These are phyloP conservation scores for Fusarium oligoseptatum DNA, from an alignment of 2,329 filamentous ascomycete genomes.

Conservation along the genomic window DNA sequence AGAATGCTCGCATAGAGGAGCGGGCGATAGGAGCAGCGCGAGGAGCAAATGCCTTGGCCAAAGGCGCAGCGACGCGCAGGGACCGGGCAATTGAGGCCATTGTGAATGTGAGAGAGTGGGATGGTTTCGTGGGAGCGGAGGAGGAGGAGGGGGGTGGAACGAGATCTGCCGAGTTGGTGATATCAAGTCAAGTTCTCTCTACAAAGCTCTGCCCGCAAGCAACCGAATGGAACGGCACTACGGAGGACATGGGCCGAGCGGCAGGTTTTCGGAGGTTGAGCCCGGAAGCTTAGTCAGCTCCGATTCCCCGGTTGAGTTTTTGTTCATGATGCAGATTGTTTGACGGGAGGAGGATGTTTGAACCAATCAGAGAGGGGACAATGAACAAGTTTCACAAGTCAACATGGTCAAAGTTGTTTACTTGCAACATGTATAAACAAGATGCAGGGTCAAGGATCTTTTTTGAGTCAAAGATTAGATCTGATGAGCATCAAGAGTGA, in stretches of 20 bases:
- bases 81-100: conserved; percentile 74
- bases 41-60: conserved; percentile 55
- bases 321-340: background rate
- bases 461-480: background rate
- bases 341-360: background rate
- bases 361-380: conserved; percentile 23
- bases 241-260: conserved; percentile 37
- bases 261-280: conserved; percentile 30
- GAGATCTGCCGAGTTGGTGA: conserved; percentile 29
- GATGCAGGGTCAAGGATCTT: conserved; percentile 4
- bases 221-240: conserved; percentile 10
- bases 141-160: background rate
- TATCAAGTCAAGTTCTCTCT: conserved; percentile 27
- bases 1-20: conserved; percentile 58
- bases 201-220: conserved; percentile 33
- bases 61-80: conserved; percentile 64
- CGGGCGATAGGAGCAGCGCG: conserved; percentile 57
- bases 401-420: conserved; percentile 6
- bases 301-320: background rate
- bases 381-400: background rate
- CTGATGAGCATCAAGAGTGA: background rate
- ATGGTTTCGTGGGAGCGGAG: background rate
- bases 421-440: conserved; percentile 6
- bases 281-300: conserved; percentile 36
- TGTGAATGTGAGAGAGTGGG: conserved; percentile 57